A percentile compares a stretch with the other conserved stretches of the same genome.
Conservation (phyloP, 176 grass and related monocot species). For the Avena insularis region DNA sequence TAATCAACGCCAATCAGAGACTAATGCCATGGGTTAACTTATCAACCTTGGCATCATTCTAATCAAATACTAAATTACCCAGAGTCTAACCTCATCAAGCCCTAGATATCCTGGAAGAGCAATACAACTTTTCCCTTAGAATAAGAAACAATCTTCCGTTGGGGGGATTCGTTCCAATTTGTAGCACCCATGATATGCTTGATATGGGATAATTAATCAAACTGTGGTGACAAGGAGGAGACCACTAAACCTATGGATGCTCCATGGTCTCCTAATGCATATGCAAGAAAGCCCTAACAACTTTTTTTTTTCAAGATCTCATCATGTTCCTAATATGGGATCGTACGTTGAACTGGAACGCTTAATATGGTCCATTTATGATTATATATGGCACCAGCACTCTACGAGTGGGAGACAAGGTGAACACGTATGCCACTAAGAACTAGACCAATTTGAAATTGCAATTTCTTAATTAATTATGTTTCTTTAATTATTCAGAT, state of each 20-base stretch:
- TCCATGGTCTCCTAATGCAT: slow-evolving; percentile 40
- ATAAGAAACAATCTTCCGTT: neutral
- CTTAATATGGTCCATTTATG: neutral
- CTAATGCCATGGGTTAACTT: slow-evolving; percentile 16
- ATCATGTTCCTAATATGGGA: slow-evolving; percentile 5
- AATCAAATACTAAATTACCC: neutral
- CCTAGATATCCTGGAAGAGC: neutral
- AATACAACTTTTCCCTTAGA: neutral
- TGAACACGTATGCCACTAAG: slow-evolving; percentile 41
- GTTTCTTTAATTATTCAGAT: neutral
- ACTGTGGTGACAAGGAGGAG: slow-evolving; percentile 15
- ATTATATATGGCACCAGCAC: neutral
- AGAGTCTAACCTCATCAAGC: neutral
- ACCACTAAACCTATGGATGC: slow-evolving; percentile 44
- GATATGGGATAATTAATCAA: slow-evolving; percentile 24
- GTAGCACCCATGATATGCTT: slow-evolving; percentile 24
- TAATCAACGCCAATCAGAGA: slow-evolving; percentile 1
- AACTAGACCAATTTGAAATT: slow-evolving; percentile 15
- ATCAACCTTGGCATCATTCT: neutral
- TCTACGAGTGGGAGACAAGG: slow-evolving; percentile 13
- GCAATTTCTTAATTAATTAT: neutral
- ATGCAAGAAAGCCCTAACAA: slow-evolving; percentile 19
- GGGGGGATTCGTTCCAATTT: neutral
- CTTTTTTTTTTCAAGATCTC: slow-evolving; percentile 36
- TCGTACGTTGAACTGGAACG: neutral